phyloP scores from a whole-genome alignment of 2,329 filamentous ascomycete genomes.

The Paraphaeosphaeria minitans region DNA sequence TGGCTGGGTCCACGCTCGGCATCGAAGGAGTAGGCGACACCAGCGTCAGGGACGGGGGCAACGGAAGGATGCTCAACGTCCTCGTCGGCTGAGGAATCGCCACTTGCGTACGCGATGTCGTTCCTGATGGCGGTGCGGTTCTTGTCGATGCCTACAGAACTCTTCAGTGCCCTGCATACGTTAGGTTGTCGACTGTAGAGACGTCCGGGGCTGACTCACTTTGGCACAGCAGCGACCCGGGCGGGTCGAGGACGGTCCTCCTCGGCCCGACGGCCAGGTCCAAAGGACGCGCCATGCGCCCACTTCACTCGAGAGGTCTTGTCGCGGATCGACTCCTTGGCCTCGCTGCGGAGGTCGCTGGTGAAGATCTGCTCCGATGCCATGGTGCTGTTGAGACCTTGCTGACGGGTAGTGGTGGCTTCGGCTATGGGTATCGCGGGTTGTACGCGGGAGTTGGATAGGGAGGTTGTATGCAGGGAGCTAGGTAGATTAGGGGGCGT shows the following conservation, averaged over 20 bases:
- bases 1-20: conserved; percentile 54
- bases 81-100: conserved; percentile 52
- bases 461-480: conserved; percentile 17
- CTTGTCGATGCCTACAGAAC: conserved; percentile 37
- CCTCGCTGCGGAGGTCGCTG: conserved; percentile 59
- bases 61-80: conserved; percentile 52
- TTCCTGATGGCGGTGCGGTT: conserved; percentile 47
- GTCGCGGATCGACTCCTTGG: conserved; percentile 59
- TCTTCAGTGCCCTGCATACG: conserved; percentile 20
- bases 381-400: conserved; percentile 41
- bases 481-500: neutral
- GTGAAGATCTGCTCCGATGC: conserved; percentile 55
- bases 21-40: conserved; percentile 61
- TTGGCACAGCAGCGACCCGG: conserved; percentile 35
- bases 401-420: conserved; percentile 16
- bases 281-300: conserved; percentile 51
- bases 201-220: conserved; percentile 26
- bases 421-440: conserved; percentile 18
- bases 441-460: conserved; percentile 11
- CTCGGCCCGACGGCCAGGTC: conserved; percentile 45
- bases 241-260: conserved; percentile 45
- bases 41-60: conserved; percentile 53
- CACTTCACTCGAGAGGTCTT: conserved; percentile 58
- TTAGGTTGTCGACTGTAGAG: conserved; percentile 17
- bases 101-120: conserved; percentile 50